Base-by-base conservation (phyloP, 495 filamentous ascomycete genomes). In the Chaetomidium leptoderma region DNA sequence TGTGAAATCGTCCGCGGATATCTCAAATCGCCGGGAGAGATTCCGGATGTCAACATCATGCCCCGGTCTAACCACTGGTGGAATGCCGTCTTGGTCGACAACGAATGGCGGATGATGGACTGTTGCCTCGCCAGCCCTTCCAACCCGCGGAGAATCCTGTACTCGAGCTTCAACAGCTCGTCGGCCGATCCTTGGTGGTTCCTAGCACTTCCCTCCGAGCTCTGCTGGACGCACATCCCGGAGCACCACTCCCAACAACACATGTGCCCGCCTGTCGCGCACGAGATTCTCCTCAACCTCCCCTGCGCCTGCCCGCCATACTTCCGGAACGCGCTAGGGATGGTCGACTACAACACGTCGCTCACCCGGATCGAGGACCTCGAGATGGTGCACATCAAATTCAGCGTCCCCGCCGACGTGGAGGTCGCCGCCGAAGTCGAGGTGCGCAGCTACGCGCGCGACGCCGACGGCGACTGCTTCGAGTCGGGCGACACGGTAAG, bases 81-180 rank as follows among this genome's bases (percentile, higher is more conserved):
- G 93, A 99, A 99, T 65, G 86, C 90, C 2, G 91, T 99, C 3
- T 73, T 96, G 36, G 86, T 96, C 11, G 95, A 99, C 65, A 86
- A 88, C 16, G 90, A 96, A 71, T 99, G 93, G 93, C 86, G 93
- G 46, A 85, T 97, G 58, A 92, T 99, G 81, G 93, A 99, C 70
- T 95, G 90, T 65, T 91, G 91, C 19, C 78, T 99, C 30, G 90
- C 95, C 24, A 89, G 84, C 56, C 91, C 93, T 30, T 95, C 92
- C 0, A 89, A 97, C 59, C 93, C 95, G 9, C 81, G 81, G 29
- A 80, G 93, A 47, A 78, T 73, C 17, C 77, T 81, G 39, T 96
- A 95, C 65, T 95, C 92, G 8, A 85, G 83, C 60, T 81, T 79
- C 33, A 78, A 81, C 46, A 81, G 76, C 44, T 80, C 87, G 24